Conservation (phyloP, 2,329 filamentous ascomycete species). For the Colletotrichum lentis region DNA sequence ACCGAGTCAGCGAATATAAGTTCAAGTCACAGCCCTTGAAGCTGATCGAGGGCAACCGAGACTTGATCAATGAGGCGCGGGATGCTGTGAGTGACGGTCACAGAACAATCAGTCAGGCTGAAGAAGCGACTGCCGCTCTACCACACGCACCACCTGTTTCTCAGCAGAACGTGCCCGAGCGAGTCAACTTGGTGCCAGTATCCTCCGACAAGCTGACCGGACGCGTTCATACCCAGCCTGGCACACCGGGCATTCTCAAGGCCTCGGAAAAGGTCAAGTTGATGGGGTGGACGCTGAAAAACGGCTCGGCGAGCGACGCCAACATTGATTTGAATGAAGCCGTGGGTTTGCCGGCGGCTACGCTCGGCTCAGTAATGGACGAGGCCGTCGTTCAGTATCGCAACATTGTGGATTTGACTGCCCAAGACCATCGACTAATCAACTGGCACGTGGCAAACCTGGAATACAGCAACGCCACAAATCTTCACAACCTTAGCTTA, state of each 20-base stretch:
- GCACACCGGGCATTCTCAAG: constrained; percentile 72
- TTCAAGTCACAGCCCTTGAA: constrained; percentile 75
- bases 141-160: constrained; percentile 62
- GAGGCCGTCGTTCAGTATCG: constrained; percentile 90
- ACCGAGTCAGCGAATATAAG: constrained; percentile 90
- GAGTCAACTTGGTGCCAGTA: constrained; percentile 67
- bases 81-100: constrained; percentile 76
- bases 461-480: constrained; percentile 95
- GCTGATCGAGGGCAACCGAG: constrained; percentile 82
- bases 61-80: constrained; percentile 81
- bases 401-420: constrained; percentile 79
- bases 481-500: constrained; percentile 85
- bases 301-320: constrained; percentile 67
- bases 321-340: constrained; percentile 76
- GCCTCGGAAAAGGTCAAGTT: constrained; percentile 79
- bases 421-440: constrained; percentile 87
- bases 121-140: constrained; percentile 72
- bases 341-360: constrained; percentile 71
- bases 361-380: constrained; percentile 89
- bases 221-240: constrained; percentile 74
- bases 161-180: constrained; percentile 61
- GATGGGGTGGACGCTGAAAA: constrained; percentile 83
- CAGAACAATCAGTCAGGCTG: constrained; percentile 75
- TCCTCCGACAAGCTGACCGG: constrained; percentile 76
- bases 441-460: constrained; percentile 99